Conservation (phyloP, 192 early-diverging fungal genomes). For the Coemansia sp. region DNA sequence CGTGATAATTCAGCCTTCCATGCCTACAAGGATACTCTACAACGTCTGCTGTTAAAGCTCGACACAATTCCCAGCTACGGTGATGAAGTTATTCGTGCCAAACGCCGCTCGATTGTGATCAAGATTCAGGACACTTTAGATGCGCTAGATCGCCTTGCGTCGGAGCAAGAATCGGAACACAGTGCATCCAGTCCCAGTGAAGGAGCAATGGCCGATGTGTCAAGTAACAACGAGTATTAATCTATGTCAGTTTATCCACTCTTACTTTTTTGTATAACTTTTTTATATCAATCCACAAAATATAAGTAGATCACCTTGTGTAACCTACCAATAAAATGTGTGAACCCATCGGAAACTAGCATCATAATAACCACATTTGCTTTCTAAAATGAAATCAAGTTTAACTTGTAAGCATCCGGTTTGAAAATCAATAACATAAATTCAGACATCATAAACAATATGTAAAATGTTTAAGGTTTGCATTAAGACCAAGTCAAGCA, state of each 20-base stretch:
- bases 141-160: constrained; percentile 37
- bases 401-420: too few species aligned
- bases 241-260: background rate
- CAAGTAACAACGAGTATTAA: constrained; percentile 26
- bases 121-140: constrained; percentile 46
- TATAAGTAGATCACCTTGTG: too few species aligned
- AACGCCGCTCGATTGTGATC: constrained; percentile 26
- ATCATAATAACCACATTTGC: too few species aligned
- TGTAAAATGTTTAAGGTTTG: background rate
- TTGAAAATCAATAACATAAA: background rate
- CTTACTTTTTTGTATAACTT: background rate
- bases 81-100: constrained; percentile 20
- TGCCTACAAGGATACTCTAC: constrained; percentile 41
- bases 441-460: background rate
- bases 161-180: constrained; percentile 36
- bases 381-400: too few species aligned
- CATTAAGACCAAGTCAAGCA: constrained; percentile 3
- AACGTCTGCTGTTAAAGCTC: constrained; percentile 23
- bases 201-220: constrained; percentile 21
- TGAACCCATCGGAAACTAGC: too few species aligned
- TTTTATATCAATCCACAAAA: background rate
- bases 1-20: constrained; percentile 30
- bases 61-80: constrained; percentile 33
- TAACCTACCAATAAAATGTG: too few species aligned
- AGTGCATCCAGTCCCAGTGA: constrained; percentile 9